Evolutionary conservation across 768 basidiomycete species (phyloP).

Genomic region (Sistotremastrum suecicum): DNA sequence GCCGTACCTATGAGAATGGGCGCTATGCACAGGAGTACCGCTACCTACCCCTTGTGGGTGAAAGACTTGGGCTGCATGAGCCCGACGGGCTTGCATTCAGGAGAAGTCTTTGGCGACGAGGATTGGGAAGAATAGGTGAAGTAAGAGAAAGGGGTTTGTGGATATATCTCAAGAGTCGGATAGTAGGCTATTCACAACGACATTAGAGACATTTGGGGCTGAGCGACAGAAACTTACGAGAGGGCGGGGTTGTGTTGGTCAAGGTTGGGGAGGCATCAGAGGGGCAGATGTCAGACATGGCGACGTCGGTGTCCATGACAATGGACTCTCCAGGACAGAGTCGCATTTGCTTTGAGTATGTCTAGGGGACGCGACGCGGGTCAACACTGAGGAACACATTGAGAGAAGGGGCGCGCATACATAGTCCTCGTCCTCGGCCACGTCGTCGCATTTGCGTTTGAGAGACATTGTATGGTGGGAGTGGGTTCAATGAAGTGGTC

Average conservation of each 20-base stretch:
- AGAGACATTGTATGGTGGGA: constrained; percentile 35
- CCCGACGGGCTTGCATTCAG: constrained; percentile 27
- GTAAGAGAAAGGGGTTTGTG: constrained; percentile 27
- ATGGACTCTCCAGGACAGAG: constrained; percentile 61
- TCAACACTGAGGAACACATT: constrained; percentile 9
- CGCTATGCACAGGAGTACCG: not conserved
- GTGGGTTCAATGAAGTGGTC: not conserved
- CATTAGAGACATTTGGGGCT: constrained; percentile 30
- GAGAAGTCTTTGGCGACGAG: constrained; percentile 19
- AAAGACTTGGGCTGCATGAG: constrained; percentile 55
- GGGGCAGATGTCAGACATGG: constrained; percentile 46
- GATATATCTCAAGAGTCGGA: constrained; percentile 51
- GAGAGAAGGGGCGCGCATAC: constrained; percentile 19
- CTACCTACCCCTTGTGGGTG: constrained; percentile 58
- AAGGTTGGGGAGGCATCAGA: constrained; percentile 37
- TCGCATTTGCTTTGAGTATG: constrained; percentile 59
- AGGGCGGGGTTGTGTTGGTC: constrained; percentile 38
- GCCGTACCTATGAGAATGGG: constrained; percentile 20
- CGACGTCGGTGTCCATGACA: constrained; percentile 46
- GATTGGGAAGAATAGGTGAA: constrained; percentile 21
- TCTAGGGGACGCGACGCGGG: constrained; percentile 7
- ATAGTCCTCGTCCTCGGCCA: constrained; percentile 30
- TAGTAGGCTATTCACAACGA: constrained; percentile 19
- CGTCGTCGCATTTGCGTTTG: constrained; percentile 63
- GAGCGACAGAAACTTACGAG: constrained; percentile 30